Base-by-base conservation (phyloP, 2,329 filamentous ascomycete species). In the Tolypocladium sp. region DNA sequence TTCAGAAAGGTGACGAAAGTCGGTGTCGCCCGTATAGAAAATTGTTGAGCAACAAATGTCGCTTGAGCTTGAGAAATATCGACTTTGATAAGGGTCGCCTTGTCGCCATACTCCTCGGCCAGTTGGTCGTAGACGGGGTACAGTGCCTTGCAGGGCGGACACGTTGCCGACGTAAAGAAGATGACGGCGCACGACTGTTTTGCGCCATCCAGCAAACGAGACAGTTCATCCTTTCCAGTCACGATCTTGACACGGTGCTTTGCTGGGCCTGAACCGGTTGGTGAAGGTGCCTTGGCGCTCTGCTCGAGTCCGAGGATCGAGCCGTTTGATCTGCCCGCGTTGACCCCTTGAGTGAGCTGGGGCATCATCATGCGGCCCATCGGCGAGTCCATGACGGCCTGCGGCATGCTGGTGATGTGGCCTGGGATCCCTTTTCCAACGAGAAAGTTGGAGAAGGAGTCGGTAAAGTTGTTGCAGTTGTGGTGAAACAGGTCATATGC, bases 401-500 rank as follows among this genome's bases (percentile, higher is more conserved):
- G 82, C 0, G 93, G 93, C 70, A 97, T 86, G 64, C 88, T 91
- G 37, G 85, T 83, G 64, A 99, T 97, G 67, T 96, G 87, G 1
- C 87, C 82, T 0, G 94, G 94, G 61, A 97, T 97, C 3, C 91
- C 90, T 65, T 87, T 89, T 27, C 94, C 93, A 1, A 97, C 78
- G 0, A 97, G 79, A 63, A 97, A 97, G 73, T 90, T 94, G 63
- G 91, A 80, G 64, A 97, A 87, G 62, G 96, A 92, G 69, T 97
- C 93, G 4, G 90, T 91, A 73, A 97, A 99, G 73, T 97, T 97
- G 76, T 97, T 99, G 78, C 93, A 97, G 71, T 99, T 99, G 74
- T 97, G 92, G 66, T 77, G 90, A 71, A 83, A 96, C 6, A 97
- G 77, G 69, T 97, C 91, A 69, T 97, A 97, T 1, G 90, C 89